Conservation (phyloP, 352 stramenopile species). For the Globisporangium okanoganense region DNA sequence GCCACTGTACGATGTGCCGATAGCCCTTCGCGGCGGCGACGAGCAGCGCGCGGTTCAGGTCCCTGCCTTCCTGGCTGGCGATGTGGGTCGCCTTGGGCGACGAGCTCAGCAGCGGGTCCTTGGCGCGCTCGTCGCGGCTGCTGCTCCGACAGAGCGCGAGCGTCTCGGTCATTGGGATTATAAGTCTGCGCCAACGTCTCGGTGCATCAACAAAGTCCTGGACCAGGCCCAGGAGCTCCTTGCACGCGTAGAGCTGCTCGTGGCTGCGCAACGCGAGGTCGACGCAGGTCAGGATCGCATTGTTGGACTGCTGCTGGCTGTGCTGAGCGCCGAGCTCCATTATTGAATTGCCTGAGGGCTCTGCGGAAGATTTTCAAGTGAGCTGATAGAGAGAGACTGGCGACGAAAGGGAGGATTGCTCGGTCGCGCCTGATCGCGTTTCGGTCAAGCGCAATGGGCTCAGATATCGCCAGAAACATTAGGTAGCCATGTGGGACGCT, state of each 20-base stretch:
- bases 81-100: conserved; percentile 10
- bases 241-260: conserved; percentile 7
- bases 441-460: not conserved
- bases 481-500: conserved; percentile 6
- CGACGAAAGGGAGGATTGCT: not conserved
- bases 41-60: conserved; percentile 18
- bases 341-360: not conserved
- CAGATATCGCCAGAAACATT: conserved; percentile 3
- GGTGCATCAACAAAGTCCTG: conserved; percentile 13
- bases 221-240: conserved; percentile 11
- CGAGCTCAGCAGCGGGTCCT: not conserved
- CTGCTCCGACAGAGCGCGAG: conserved; percentile 12
- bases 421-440: not conserved
- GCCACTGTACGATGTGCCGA: conserved; percentile 22
- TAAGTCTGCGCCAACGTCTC: conserved; percentile 11
- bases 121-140: conserved; percentile 9
- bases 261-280: conserved; percentile 1
- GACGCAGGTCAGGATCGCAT: conserved; percentile 7
- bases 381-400: not conserved
- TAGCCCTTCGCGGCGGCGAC: conserved; percentile 12
- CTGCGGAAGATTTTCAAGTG: conserved; percentile 2
- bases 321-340: not conserved
- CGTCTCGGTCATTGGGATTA: conserved; percentile 16
- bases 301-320: not conserved
- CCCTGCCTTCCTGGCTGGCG: not conserved